phyloP scores from a whole-genome alignment of 495 filamentous ascomycete genomes.

The Halenospora varia region DNA sequence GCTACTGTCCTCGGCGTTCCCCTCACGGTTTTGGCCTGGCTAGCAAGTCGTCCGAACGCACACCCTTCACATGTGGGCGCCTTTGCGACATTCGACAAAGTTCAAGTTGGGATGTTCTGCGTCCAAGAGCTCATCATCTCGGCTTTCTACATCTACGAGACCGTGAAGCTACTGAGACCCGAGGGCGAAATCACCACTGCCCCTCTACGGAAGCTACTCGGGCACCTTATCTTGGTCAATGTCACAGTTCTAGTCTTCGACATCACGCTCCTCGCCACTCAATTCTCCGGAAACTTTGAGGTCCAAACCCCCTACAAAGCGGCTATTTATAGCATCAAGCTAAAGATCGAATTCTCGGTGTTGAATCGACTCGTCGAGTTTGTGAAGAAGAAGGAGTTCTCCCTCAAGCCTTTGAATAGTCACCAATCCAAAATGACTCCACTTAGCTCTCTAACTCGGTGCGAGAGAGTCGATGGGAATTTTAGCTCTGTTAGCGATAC shows the following conservation, averaged over 20 bases:
- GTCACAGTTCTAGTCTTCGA: constrained; percentile 43
- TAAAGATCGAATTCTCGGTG: constrained; percentile 61
- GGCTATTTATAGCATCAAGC: constrained; percentile 59
- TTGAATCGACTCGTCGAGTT: constrained; percentile 45
- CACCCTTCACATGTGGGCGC: constrained; percentile 25
- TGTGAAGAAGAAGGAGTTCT: constrained; percentile 13
- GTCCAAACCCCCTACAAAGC: constrained; percentile 54
- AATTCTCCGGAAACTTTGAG: constrained; percentile 48
- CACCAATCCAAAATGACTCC: background rate
- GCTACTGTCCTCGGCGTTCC: constrained; percentile 50
- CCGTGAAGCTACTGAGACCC: constrained; percentile 34
- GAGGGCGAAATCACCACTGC: constrained; percentile 15
- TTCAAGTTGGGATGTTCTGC: constrained; percentile 54
- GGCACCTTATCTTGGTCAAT: constrained; percentile 52
- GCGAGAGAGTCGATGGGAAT: no score
- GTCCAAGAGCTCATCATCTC: constrained; percentile 57
- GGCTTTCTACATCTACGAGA: constrained; percentile 53
- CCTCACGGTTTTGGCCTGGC: constrained; percentile 40
- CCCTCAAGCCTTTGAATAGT: background rate
- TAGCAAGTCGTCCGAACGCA: constrained; percentile 49
- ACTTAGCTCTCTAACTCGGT: background rate
- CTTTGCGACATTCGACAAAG: constrained; percentile 54
- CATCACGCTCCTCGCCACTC: constrained; percentile 40
- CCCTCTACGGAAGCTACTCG: constrained; percentile 22
- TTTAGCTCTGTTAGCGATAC: no score